Percentiles rank a stretch among this genome's conserved stretches.
Conservation (phyloP, 108 stramenopile genomes). For the Conticribra guillardii region DNA sequence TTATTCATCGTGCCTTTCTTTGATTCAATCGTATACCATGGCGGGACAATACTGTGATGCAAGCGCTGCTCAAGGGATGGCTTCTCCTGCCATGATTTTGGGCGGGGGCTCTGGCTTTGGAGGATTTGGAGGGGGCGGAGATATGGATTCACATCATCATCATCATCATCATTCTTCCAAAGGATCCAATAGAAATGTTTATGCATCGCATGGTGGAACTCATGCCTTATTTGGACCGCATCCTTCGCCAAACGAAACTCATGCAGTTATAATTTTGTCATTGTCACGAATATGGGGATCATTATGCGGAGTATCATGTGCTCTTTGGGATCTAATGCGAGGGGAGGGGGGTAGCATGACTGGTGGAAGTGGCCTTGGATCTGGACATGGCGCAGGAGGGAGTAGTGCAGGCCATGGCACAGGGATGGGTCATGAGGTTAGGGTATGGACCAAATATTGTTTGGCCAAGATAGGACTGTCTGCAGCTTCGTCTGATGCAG, state of each 20-base stretch:
- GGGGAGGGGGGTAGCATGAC: slow-evolving; percentile 22
- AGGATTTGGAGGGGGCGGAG: slow-evolving; percentile 5
- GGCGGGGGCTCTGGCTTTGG: slow-evolving; percentile 1
- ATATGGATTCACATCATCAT: not conserved
- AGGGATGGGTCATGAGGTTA: not conserved
- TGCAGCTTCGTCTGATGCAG: slow-evolving; percentile 12
- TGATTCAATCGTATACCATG: slow-evolving; percentile 31
- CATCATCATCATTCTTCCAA: slow-evolving; percentile 1
- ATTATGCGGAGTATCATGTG: slow-evolving; percentile 33
- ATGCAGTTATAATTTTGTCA: slow-evolving; percentile 6
- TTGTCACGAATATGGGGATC: slow-evolving; percentile 33
- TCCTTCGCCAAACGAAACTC: slow-evolving; percentile 6
- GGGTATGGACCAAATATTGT: slow-evolving; percentile 30
- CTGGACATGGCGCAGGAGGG: slow-evolving; percentile 15
- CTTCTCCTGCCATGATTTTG: slow-evolving; percentile 23
- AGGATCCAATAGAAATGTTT: not conserved
- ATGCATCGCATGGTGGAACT: not conserved
- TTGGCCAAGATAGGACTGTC: slow-evolving; percentile 17
- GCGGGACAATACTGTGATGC: slow-evolving; percentile 46
- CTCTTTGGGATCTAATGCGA: slow-evolving; percentile 27
- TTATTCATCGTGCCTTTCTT: not conserved
- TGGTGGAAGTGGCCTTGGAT: slow-evolving; percentile 14
- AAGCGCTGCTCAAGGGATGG: slow-evolving; percentile 36
- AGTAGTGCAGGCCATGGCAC: not conserved
- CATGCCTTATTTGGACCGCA: slow-evolving; percentile 7